These are phyloP conservation scores for Tolypocladium endophyticum DNA, from an alignment of 2,329 filamentous ascomycete species.

Conservation along the genomic window DNA sequence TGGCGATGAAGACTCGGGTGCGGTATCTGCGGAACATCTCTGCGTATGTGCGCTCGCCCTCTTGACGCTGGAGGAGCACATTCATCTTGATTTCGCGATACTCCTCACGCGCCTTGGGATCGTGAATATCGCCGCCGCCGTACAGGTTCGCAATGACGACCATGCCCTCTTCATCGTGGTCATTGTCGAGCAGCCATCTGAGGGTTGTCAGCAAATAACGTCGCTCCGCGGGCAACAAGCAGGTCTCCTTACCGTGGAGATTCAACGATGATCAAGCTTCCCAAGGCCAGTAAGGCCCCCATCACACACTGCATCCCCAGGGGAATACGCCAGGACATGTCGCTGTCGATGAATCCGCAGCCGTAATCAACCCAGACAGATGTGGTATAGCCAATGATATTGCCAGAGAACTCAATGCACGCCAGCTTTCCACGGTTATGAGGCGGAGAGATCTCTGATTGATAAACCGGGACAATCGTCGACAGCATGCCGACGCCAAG, in stretches of 20 bases:
- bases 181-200: slow-evolving; percentile 94
- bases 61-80: slow-evolving; percentile 83
- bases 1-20: slow-evolving; percentile 92
- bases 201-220: slow-evolving; percentile 13
- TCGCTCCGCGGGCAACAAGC: too few relatives aligned
- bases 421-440: slow-evolving; percentile 93
- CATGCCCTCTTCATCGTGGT: slow-evolving; percentile 96
- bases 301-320: slow-evolving; percentile 90
- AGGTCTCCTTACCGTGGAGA: slow-evolving; percentile 62
- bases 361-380: slow-evolving; percentile 99
- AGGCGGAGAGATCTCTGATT: slow-evolving; percentile 90
- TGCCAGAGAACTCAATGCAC: slow-evolving; percentile 96
- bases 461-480: slow-evolving; percentile 87
- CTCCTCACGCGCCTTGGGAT: slow-evolving; percentile 84
- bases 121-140: slow-evolving; percentile 89
- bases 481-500: slow-evolving; percentile 81
- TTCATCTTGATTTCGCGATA: slow-evolving; percentile 99
- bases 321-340: slow-evolving; percentile 85
- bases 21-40: slow-evolving; percentile 95
- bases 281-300: slow-evolving; percentile 74
- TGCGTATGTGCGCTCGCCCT: slow-evolving; percentile 80
- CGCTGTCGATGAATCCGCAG: slow-evolving; percentile 76
- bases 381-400: slow-evolving; percentile 89
- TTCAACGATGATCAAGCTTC: slow-evolving; percentile 89
- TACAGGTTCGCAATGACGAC: slow-evolving; percentile 97